phyloP scores from a whole-genome alignment of 345 rosid species.

The Cochlearia excelsa region DNA sequence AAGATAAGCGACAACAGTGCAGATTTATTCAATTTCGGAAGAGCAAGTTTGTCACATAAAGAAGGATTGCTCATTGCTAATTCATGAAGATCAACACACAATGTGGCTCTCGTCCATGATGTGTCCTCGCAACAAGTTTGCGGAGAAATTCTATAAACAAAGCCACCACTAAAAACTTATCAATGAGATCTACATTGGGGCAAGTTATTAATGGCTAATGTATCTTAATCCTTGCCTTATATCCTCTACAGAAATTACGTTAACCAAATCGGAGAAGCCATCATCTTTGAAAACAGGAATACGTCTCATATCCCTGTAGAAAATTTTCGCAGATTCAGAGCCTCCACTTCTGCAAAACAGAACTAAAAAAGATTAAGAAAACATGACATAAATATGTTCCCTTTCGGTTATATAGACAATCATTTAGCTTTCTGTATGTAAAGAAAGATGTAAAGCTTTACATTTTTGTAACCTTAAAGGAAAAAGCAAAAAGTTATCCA shows the following conservation, averaged over 20 bases:
- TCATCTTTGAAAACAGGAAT: slow-evolving; percentile 47
- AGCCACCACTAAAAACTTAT: slow-evolving; percentile 9
- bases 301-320: slow-evolving; percentile 49
- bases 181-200: slow-evolving; percentile 6
- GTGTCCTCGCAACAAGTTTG: slow-evolving; percentile 26
- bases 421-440: too few relatives aligned
- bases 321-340: slow-evolving; percentile 44
- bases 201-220: slow-evolving; percentile 1
- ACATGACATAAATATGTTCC: slow-evolving; percentile 1
- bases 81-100: slow-evolving; percentile 29
- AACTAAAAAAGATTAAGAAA: slow-evolving; percentile 22
- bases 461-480: background rate
- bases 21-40: slow-evolving; percentile 23
- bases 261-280: slow-evolving; percentile 49
- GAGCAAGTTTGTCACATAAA: slow-evolving; percentile 20
- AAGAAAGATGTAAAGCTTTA: too few relatives aligned
- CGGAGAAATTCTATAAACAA: slow-evolving; percentile 21
- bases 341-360: slow-evolving; percentile 43
- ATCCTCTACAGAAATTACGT: slow-evolving; percentile 43
- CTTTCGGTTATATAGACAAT: background rate
- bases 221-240: slow-evolving; percentile 41
- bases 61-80: slow-evolving; percentile 34
- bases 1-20: slow-evolving; percentile 32
- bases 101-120: slow-evolving; percentile 23
- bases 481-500: background rate